A percentile compares a stretch with the other conserved stretches of the same genome.
These are phyloP conservation scores for Cercospora janseana DNA, from an alignment of 2,329 filamentous ascomycete species.

Conservation along the genomic window DNA sequence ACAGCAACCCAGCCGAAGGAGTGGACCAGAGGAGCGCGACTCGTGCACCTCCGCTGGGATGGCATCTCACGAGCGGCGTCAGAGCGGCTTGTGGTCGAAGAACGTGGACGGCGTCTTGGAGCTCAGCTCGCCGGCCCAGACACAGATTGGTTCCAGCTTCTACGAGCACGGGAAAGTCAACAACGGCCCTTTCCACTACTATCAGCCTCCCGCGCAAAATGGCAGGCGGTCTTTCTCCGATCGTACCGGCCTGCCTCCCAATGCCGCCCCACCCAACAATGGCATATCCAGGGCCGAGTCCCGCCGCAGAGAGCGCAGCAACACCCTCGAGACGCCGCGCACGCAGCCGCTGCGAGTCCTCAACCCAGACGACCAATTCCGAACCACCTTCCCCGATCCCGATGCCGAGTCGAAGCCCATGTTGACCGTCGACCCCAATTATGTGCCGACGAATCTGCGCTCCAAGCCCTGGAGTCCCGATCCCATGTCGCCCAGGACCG, in stretches of 20 bases:
- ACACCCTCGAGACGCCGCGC: slow-evolving; percentile 11
- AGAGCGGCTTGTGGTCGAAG: slow-evolving; percentile 34
- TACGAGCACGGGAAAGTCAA: slow-evolving; percentile 7
- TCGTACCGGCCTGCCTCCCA: slow-evolving; percentile 22
- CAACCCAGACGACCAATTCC: slow-evolving; percentile 9
- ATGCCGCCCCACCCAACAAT: slow-evolving; percentile 16
- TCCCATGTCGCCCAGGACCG: slow-evolving; percentile 24
- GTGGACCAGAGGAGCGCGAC: not conserved
- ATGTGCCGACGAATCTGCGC: slow-evolving; percentile 32
- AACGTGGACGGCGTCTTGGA: slow-evolving; percentile 30
- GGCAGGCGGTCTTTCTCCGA: slow-evolving; percentile 34
- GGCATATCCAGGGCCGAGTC: slow-evolving; percentile 14
- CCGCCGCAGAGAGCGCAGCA: slow-evolving; percentile 20
- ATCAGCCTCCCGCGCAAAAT: slow-evolving; percentile 30
- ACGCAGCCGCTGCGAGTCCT: slow-evolving; percentile 2
- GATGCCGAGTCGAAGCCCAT: slow-evolving; percentile 21
- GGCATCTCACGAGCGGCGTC: slow-evolving; percentile 31
- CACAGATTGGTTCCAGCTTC: slow-evolving; percentile 13
- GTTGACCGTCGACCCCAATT: slow-evolving; percentile 30
- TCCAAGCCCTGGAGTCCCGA: slow-evolving; percentile 34
- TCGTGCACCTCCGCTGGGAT: slow-evolving; percentile 10
- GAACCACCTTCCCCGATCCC: slow-evolving; percentile 18
- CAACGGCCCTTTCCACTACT: slow-evolving; percentile 34
- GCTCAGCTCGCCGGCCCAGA: slow-evolving; percentile 21
- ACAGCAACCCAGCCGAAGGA: not conserved